These are phyloP conservation scores for Sporisorium sorghi DNA, from an alignment of 1,284 basidiomycete species.

Conservation along the genomic window DNA sequence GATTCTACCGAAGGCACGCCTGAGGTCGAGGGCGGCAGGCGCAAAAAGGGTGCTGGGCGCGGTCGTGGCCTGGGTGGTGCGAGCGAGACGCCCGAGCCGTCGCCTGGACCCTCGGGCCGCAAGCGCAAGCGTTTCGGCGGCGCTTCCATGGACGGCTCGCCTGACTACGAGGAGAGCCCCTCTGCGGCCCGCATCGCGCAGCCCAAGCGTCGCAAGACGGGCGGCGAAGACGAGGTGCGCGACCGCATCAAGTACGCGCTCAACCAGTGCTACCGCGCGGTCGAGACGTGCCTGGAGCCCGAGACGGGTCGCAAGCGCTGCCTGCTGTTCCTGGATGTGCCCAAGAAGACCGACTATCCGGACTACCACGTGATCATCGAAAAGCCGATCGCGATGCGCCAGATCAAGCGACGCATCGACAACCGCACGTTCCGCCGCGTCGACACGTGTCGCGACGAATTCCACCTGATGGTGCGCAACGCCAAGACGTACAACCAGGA, in stretches of 20 bases:
- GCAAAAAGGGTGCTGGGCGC: conserved; percentile 46
- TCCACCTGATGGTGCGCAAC: conserved; percentile 89
- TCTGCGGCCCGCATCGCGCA: conserved; percentile 35
- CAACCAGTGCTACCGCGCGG: conserved; percentile 82
- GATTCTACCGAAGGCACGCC: conserved; percentile 59
- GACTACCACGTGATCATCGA: conserved; percentile 79
- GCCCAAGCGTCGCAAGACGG: conserved; percentile 79
- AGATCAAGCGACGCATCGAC: conserved; percentile 84
- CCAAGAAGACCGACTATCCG: conserved; percentile 79
- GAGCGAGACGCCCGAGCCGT: conserved; percentile 53
- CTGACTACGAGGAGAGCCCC: conserved; percentile 45
- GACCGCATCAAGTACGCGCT: conserved; percentile 84
- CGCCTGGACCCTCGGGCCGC: conserved; percentile 54
- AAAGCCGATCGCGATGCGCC: conserved; percentile 85
- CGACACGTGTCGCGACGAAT: conserved; percentile 81
- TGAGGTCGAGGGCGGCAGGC: conserved; percentile 41
- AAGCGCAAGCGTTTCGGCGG: conserved; percentile 63
- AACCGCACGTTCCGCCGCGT: conserved; percentile 82
- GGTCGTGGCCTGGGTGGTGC: conserved; percentile 33
- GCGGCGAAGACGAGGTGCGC: conserved; percentile 68
- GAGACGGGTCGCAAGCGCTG: conserved; percentile 72
- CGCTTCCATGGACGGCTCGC: conserved; percentile 46
- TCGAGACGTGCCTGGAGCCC: conserved; percentile 78
- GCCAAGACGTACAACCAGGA: conserved; percentile 74
- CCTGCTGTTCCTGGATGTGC: conserved; percentile 69